A percentile compares a stretch with the other conserved stretches of the same genome.
Evolutionary conservation across 305 asterid genomes (phyloP).

Genomic region (Fraxinus greggii): DNA sequence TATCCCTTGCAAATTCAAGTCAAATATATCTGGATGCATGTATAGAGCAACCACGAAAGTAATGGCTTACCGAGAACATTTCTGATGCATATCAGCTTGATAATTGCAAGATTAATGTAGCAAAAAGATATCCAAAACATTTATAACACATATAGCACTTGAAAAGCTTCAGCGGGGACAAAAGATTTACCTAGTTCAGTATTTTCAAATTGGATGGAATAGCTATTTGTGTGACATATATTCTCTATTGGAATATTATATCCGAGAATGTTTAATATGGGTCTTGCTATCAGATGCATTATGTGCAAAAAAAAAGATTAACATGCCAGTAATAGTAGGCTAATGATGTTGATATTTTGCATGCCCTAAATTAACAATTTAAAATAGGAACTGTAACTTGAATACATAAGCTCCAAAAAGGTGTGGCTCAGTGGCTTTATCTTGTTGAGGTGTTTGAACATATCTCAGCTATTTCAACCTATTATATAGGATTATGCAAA

Average conservation of each 20-base stretch:
- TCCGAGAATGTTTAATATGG: background rate
- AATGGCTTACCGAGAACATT: background rate
- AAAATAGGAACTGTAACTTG: background rate
- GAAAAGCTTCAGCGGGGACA: background rate
- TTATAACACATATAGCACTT: background rate
- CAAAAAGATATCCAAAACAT: background rate
- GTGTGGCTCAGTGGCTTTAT: background rate
- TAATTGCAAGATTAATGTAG: background rate
- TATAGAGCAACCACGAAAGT: background rate
- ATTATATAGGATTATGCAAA: background rate
- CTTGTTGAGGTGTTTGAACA: background rate
- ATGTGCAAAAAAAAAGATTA: background rate
- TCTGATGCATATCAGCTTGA: background rate
- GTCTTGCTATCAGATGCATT: background rate
- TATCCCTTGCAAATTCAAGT: background rate
- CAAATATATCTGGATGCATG: background rate
- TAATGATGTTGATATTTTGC: background rate
- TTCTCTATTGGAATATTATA: background rate
- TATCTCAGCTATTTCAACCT: background rate
- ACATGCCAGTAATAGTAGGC: background rate
- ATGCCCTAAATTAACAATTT: constrained; percentile 1
- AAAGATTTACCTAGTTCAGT: background rate
- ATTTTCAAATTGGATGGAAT: background rate
- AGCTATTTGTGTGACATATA: background rate
- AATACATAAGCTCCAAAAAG: background rate